Conservation (phyloP, 345 rosid genomes). For the Salix udensis region DNA sequence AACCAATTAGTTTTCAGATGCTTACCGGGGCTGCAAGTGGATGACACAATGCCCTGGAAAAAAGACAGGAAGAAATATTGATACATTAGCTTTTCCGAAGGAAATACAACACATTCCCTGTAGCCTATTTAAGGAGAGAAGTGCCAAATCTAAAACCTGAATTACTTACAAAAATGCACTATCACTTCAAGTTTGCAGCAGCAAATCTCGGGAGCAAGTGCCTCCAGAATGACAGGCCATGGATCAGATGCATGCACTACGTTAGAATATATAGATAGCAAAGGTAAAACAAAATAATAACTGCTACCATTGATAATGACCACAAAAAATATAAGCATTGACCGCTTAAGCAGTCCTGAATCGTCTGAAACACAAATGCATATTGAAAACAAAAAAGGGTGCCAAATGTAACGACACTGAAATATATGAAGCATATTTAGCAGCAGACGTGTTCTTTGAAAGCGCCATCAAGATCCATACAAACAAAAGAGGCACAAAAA, state of each 20-base stretch:
- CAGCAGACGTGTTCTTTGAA: no score
- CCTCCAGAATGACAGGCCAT: constrained; percentile 55
- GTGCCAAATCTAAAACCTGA: background rate
- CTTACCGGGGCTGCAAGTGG: constrained; percentile 41
- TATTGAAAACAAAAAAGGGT: background rate
- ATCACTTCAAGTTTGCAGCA: constrained; percentile 32
- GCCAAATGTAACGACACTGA: background rate
- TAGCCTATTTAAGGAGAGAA: background rate
- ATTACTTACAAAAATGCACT: constrained; percentile 36
- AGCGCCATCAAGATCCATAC: no score
- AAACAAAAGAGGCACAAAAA: no score
- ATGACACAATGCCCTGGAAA: constrained; percentile 32
- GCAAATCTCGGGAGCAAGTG: constrained; percentile 38
- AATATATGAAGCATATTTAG: background rate
- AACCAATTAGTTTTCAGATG: constrained; percentile 13
- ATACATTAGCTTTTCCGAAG: constrained; percentile 9
- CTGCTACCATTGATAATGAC: background rate
- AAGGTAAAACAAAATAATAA: background rate
- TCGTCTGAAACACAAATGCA: background rate
- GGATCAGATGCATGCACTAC: constrained; percentile 55
- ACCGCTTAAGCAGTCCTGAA: background rate
- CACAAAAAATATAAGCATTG: background rate
- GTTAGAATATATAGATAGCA: constrained; percentile 30
- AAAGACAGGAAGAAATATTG: constrained; percentile 19
- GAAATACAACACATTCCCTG: background rate